Evolutionary conservation across 352 stramenopile species (phyloP), one percentile per base, ranked within the genome.

Genomic region (Globisporangium echinulatum): DNA sequence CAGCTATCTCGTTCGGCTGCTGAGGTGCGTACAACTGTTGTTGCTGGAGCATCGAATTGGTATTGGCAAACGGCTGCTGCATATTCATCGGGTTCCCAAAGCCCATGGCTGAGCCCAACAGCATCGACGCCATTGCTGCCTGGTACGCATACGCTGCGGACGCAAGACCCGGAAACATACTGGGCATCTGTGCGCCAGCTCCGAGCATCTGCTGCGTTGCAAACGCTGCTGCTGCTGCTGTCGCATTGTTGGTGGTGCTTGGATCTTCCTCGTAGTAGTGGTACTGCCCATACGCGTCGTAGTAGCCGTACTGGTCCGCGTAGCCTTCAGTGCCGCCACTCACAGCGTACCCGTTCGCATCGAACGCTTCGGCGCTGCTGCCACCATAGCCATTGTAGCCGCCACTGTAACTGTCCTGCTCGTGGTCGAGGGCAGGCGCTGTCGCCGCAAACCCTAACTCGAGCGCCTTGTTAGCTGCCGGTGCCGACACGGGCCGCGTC

Each of bases 271-370:
- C 75, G 63, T 94, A 90, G 59, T 94, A 94, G 59, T 91, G 82
- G 42, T 94, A 92, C 60, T 90, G 77, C 36, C 84, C 84, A 52
- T 74, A 82, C 36, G 82, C 72, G 68, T 92, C 82, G 64, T 92
- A 94, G 68, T 87, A 94, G 11, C 84, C 84, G 49, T 87, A 88
- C 53, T 87, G 75, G 59, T 92, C 82, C 5, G 77, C 79, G 58
- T 89, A 90, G 53, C 63, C 67, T 46, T 78, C 62, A 9, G 48
- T 33, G 25, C 25, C 60, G 25, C 36, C 40, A 11, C 38, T 39
- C 15, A 14, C 65, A 15, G 37, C 36, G 37, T 59, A 59, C 13
- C 54, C 54, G 14, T 52, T 42, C 42, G n/a, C 47, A 43, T 25
- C 47, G 15, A 39, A 7, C 9, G 58, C 13, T 5, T 51, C 59